Conservation (phyloP, 106 monocot genomes). For the Acorus calamus region DNA sequence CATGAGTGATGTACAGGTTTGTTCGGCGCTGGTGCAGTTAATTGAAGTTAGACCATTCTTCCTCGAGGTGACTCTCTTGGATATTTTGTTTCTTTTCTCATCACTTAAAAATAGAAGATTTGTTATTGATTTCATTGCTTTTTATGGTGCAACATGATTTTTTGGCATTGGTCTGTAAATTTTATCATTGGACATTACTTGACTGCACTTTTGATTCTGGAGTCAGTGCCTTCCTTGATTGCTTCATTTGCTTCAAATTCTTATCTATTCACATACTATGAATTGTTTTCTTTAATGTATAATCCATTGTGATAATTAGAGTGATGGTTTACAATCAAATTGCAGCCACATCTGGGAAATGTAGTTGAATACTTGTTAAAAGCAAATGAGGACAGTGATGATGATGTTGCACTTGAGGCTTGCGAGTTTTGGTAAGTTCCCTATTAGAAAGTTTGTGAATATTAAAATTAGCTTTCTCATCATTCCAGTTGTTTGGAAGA, state of each 20-base stretch:
- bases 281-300: background rate
- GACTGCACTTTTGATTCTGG: too few relatives aligned
- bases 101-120: too few relatives aligned
- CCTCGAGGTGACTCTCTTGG: conserved; percentile 48
- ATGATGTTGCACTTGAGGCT: conserved; percentile 89
- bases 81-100: too few relatives aligned
- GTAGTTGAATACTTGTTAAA: conserved; percentile 82
- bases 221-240: too few relatives aligned
- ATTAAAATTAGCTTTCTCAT: too few relatives aligned
- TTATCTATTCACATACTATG: background rate
- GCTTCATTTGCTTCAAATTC: too few relatives aligned
- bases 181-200: background rate
- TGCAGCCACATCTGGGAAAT: conserved; percentile 86
- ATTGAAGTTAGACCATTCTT: conserved; percentile 70
- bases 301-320: too few relatives aligned
- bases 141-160: too few relatives aligned
- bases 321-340: conserved; percentile 1
- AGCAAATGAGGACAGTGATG: conserved; percentile 91
- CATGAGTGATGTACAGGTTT: conserved; percentile 46
- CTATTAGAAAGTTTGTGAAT: conserved; percentile 3
- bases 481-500: too few relatives aligned
- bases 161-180: background rate
- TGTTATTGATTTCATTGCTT: too few relatives aligned
- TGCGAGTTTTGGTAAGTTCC: conserved; percentile 91
- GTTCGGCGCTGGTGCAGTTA: conserved; percentile 85